Percentiles rank a stretch among this genome's conserved stretches.
phyloP scores from a whole-genome alignment of 1,284 basidiomycete genomes.

The Ceratobasidium sp. region DNA sequence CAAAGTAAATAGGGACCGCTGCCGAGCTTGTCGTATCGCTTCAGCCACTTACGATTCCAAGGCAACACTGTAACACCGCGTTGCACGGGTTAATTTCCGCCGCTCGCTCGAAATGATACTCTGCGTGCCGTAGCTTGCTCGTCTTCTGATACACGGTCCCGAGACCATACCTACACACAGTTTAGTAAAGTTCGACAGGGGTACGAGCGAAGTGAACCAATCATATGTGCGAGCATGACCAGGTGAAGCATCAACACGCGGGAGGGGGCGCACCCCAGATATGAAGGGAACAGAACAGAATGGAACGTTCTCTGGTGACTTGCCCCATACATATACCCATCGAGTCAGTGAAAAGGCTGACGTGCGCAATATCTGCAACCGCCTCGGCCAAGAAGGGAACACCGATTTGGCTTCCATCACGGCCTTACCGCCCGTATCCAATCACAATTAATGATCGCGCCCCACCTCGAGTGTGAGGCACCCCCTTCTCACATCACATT shows the following conservation, averaged over 20 bases:
- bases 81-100: conserved; percentile 91
- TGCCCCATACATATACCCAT: conserved; percentile 27
- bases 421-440: conserved; percentile 37
- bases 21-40: conserved; percentile 45
- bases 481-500: conserved; percentile 9
- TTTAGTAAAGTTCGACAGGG: conserved; percentile 43
- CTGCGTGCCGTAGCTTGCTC: conserved; percentile 90
- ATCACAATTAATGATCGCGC: conserved; percentile 14
- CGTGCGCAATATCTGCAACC: background rate
- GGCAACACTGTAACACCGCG: conserved; percentile 89
- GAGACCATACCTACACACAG: conserved; percentile 87
- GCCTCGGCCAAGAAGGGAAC: conserved; percentile 4
- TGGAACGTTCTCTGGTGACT: conserved; percentile 38
- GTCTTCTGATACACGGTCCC: conserved; percentile 93
- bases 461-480: background rate
- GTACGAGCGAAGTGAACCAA: conserved; percentile 2
- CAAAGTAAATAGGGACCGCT: conserved; percentile 51
- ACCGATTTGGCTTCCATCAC: background rate
- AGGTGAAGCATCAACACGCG: conserved; percentile 25
- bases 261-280: conserved; percentile 13
- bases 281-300: conserved; percentile 6
- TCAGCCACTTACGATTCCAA: conserved; percentile 81
- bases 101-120: conserved; percentile 94
- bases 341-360: conserved; percentile 3
- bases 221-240: background rate